phyloP scores from a whole-genome alignment of 768 basidiomycete genomes.

The Leccinum barrowsii region DNA sequence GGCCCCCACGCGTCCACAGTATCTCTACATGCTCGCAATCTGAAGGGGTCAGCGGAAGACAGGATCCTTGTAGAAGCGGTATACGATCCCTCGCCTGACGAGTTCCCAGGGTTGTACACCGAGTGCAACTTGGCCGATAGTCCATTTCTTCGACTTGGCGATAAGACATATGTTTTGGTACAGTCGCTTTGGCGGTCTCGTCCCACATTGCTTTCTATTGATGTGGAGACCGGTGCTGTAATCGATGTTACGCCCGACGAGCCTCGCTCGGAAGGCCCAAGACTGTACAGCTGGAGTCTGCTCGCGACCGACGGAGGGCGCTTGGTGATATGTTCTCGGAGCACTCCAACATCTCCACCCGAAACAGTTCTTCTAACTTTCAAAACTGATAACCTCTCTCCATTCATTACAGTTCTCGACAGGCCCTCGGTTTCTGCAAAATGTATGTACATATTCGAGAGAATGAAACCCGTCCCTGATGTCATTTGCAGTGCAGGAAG shows the following conservation, averaged over 20 bases:
- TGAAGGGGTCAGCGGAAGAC: slow-evolving; percentile 17
- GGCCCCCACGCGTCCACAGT: slow-evolving; percentile 58
- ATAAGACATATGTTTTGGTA: slow-evolving; percentile 26
- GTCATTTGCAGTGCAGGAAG: slow-evolving; percentile 36
- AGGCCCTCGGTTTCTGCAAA: slow-evolving; percentile 37
- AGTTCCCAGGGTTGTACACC: slow-evolving; percentile 65
- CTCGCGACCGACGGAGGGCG: slow-evolving; percentile 44
- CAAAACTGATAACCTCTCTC: slow-evolving; percentile 5
- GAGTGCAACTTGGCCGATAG: slow-evolving; percentile 42
- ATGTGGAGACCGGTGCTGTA: slow-evolving; percentile 38
- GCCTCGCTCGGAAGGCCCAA: not conserved
- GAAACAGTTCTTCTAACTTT: slow-evolving; percentile 49
- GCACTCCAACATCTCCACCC: slow-evolving; percentile 43
- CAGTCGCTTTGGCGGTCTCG: slow-evolving; percentile 57
- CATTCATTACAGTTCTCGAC: slow-evolving; percentile 34
- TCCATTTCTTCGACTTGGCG: slow-evolving; percentile 36
- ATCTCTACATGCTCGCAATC: slow-evolving; percentile 40
- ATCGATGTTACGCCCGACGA: slow-evolving; percentile 27
- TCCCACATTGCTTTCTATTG: slow-evolving; percentile 46
- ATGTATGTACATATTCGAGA: slow-evolving; percentile 29
- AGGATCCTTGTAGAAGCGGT: slow-evolving; percentile 41
- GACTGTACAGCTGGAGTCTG: slow-evolving; percentile 51
- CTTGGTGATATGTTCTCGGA: slow-evolving; percentile 48
- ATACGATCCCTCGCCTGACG: slow-evolving; percentile 33
- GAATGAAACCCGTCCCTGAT: not conserved